Evolutionary conservation across 805 yeast species (phyloP), one percentile per base, ranked within the genome.

Genomic region (Cyberlindnera xishuangbannaensis): DNA sequence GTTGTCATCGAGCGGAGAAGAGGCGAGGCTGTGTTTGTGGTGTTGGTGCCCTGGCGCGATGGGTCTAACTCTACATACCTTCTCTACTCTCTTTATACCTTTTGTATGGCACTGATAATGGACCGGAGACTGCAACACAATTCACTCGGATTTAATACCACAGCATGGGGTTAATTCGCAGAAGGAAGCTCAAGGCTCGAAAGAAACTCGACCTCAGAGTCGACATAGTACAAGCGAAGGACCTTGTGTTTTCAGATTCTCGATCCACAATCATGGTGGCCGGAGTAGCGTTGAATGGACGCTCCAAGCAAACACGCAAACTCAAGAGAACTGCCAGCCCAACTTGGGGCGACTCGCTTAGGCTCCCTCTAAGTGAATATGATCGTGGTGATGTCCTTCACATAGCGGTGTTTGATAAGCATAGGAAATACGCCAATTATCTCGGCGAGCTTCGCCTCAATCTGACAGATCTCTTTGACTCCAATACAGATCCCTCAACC

Each of bases 371-470:
- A 25, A 25, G 30, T 0, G 27, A 31, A 2, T 27, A 30, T 7
- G 34, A 34, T 3, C 13, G 37, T 7, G 33, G 41, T 8, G 45
- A 44, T 15, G 36, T 41, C 6, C 12, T 53, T 2, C 51, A 47
- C 17, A 31, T 53, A 12, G 53, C 49, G 0, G 45, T 53, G 3
- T 50, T 45, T 20, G 57, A 53, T 28, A 49, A 42, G 23, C 57
- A 53, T 25, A 40, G 49, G 15, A 40, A 33, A 21, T 53, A 51
- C 17, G 46, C 51, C 11, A 48, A 46, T 18, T 51, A 53, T 15
- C 31, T 53, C 3, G 57, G 57, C 1, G 57, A 53, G 28, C 30
- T 53, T 6, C 38, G 56, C 21, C 37, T 53, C 2, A 43, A 52
- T 3, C 22, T 56, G 10, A 16, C 36, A 7, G 49, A 47, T 10